phyloP scores from a whole-genome alignment of 2,329 filamentous ascomycete genomes.

The Torrubiella hemipterigena region DNA sequence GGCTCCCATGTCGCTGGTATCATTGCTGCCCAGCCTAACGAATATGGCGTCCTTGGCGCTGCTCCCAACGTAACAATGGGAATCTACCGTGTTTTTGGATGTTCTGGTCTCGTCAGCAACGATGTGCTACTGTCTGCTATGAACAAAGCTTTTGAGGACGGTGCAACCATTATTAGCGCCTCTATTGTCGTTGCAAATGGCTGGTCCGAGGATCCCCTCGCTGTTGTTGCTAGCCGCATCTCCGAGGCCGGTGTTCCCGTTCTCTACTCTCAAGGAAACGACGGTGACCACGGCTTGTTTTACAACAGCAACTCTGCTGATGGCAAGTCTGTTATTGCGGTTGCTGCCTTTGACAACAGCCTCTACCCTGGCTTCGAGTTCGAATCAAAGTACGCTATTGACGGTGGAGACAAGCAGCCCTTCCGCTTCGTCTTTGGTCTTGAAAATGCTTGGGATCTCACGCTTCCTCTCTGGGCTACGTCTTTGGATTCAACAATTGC shows the following conservation, averaged over 20 bases:
- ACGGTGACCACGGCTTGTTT: constrained; percentile 28
- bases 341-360: constrained; percentile 30
- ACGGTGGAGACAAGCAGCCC: constrained; percentile 11
- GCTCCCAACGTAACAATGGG: constrained; percentile 25
- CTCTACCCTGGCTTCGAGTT: constrained; percentile 24
- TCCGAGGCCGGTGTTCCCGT: constrained; percentile 28
- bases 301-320: constrained; percentile 24
- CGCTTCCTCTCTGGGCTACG: neutral
- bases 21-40: constrained; percentile 26
- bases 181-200: constrained; percentile 20
- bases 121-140: constrained; percentile 27
- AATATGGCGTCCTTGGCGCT: constrained; percentile 24
- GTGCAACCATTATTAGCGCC: constrained; percentile 23
- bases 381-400: constrained; percentile 22
- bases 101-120: constrained; percentile 15
- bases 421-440: constrained; percentile 26
- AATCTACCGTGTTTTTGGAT: constrained; percentile 25
- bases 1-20: constrained; percentile 34
- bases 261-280: constrained; percentile 30
- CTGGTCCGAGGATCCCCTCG: constrained; percentile 17
- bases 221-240: constrained; percentile 26
- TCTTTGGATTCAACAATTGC: constrained; percentile 25
- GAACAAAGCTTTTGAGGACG: constrained; percentile 26
- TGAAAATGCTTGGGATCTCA: constrained; percentile 16
- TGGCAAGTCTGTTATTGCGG: constrained; percentile 27